Conservation (phyloP, 306 rosid species). For the Acmispon strigosus region DNA sequence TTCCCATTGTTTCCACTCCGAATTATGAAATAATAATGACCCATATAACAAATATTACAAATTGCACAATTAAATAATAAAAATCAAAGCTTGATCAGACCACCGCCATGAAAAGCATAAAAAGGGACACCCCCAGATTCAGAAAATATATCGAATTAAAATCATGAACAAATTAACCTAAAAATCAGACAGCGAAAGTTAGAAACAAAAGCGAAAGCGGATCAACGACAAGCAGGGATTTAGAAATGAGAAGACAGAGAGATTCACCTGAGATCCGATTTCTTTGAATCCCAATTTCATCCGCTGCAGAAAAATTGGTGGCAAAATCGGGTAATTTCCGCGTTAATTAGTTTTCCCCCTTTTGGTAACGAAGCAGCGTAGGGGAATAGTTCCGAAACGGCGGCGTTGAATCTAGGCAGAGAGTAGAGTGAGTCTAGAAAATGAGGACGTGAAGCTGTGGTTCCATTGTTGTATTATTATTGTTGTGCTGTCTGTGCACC, state of each 20-base stretch:
- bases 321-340: not conserved
- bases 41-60: not conserved
- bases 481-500: not conserved
- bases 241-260: not conserved
- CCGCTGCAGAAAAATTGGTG: not conserved
- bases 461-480: not conserved
- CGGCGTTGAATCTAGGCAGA: conserved; percentile 14
- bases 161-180: not conserved
- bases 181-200: not conserved
- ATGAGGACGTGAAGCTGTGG: not conserved
- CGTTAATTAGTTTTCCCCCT: not conserved
- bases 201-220: not conserved
- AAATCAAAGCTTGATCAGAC: conserved; percentile 11
- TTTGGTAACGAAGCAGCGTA: not conserved
- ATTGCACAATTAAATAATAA: not conserved
- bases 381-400: conserved; percentile 12
- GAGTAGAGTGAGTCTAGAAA: conserved; percentile 9
- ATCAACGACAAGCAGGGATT: not conserved
- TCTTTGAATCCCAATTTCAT: not conserved
- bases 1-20: not conserved
- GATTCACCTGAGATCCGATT: conserved; percentile 32
- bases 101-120: not conserved
- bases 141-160: not conserved
- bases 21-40: not conserved
- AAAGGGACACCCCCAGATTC: not conserved